Conservation (phyloP, 306 rosid genomes). For the Corylus americana region DNA sequence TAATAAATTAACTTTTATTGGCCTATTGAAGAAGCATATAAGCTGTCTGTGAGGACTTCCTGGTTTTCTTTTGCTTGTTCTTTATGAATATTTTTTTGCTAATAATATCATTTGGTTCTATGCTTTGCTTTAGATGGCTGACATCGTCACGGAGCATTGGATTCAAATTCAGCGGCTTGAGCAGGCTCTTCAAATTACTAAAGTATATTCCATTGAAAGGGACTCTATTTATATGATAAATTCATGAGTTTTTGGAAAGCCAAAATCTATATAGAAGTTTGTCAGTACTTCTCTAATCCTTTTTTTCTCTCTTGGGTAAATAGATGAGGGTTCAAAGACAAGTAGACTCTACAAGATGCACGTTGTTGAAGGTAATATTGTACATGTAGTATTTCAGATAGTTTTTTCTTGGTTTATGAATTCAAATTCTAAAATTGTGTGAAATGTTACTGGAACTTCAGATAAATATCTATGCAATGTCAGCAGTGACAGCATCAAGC, state of each 20-base stretch:
- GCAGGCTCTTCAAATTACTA: slow-evolving; percentile 84
- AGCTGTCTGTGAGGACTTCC: neutral
- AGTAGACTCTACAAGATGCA: slow-evolving; percentile 49
- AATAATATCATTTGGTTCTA: slow-evolving; percentile 25
- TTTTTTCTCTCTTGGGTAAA: slow-evolving; percentile 3
- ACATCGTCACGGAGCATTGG: slow-evolving; percentile 82
- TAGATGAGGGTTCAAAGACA: slow-evolving; percentile 56
- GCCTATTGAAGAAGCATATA: neutral
- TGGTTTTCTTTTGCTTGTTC: neutral
- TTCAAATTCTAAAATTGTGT: neutral
- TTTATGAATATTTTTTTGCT: neutral
- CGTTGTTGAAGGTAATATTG: slow-evolving; percentile 62
- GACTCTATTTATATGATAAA: neutral
- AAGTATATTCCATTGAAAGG: slow-evolving; percentile 44
- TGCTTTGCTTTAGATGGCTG: slow-evolving; percentile 60
- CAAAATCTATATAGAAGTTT: too few relatives aligned
- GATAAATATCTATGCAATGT: neutral
- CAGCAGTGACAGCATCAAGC: slow-evolving; percentile 6
- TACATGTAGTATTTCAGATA: slow-evolving; percentile 1
- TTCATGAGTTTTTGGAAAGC: too few relatives aligned
- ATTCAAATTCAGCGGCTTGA: slow-evolving; percentile 88
- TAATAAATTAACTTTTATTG: neutral
- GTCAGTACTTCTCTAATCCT: slow-evolving; percentile 20
- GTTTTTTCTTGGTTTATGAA: slow-evolving; percentile 8
- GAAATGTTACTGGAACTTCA: neutral